These are phyloP conservation scores for Mucor lusitanicus DNA, from an alignment of 371 early-diverging fungal species.

Conservation along the genomic window DNA sequence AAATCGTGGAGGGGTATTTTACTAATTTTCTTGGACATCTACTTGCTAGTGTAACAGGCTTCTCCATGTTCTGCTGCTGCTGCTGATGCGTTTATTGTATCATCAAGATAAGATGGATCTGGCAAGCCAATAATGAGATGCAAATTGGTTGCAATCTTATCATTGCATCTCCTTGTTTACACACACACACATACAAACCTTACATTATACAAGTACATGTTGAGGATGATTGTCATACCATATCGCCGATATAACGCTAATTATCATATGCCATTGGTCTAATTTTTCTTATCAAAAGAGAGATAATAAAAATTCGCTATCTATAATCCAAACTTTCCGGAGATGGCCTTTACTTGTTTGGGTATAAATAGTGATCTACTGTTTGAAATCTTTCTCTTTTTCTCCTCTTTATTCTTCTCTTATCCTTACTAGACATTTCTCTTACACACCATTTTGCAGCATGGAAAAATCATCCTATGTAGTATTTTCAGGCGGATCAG, in stretches of 20 bases:
- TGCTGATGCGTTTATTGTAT: background rate
- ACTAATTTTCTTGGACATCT: background rate
- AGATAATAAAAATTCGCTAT: conserved; percentile 21
- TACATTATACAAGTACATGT: background rate
- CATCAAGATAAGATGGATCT: background rate
- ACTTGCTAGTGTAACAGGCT: background rate
- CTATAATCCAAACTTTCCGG: conserved; percentile 13
- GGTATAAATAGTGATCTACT: conserved; percentile 1
- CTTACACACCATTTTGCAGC: background rate
- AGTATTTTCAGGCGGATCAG: conserved; percentile 75
- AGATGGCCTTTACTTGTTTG: conserved; percentile 12
- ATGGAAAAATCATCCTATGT: conserved; percentile 32
- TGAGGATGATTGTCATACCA: background rate
- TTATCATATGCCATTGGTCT: conserved; percentile 3
- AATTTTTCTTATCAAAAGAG: conserved; percentile 13
- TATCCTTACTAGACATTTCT: background rate
- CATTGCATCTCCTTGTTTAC: background rate
- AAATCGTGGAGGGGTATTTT: background rate
- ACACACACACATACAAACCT: background rate
- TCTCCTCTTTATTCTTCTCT: background rate
- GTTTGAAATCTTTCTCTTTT: background rate
- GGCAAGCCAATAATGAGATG: background rate
- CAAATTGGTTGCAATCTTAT: background rate
- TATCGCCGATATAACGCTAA: background rate
- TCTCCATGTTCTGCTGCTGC: background rate